Evolutionary conservation across 2,329 filamentous ascomycete species (phyloP), one percentile per base, ranked within the genome.

Genomic region (Setomelanomma holmii): DNA sequence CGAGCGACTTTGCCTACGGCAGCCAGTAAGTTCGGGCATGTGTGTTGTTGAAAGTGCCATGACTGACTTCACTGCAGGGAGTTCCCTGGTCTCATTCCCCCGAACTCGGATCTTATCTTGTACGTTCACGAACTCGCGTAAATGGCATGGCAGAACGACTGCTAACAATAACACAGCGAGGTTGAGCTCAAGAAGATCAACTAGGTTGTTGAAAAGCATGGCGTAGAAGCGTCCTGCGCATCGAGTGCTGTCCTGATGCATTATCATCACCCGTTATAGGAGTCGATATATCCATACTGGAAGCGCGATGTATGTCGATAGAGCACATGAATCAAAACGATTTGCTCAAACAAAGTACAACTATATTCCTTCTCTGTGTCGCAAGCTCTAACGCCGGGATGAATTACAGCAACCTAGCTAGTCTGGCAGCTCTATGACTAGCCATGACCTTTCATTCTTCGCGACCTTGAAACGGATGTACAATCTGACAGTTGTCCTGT

Each of bases 101-200:
- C 87, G 40, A 84, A 88, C 69, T 80, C 90, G 17, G 85, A 85
- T 61, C 84, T 96, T 57, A 84, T 95, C 79, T 96, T 96, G 90
- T 93, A 82, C 82, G 89, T 84, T 17, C 27, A n/a, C n/a, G n/a
- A n/a, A n/a, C n/a, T n/a, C n/a, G 14, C 12, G 17, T 5, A 5
- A 17, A 4, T 10, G 24, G n/a, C 10, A 34, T 30, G 16, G 4
- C 11, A 35, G 7, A 17, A 8, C 27, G 27, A 10, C 14, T 8
- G 27, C 27, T 30, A 30, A 30, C 27, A 3, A 16, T 5, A 1
- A 12, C n/a, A 24, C 38, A 67, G 63, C 56, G 67, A 70, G 60
- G 67, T 70, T 38, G 67, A 70, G 64, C 66, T 70, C 30, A 67
- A 68, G 64, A 69, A 68, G 63, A 70, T 70, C 54, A 69, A 70